Conservation (phyloP, 352 stramenopile genomes). For the Thraustotheca clavata region DNA sequence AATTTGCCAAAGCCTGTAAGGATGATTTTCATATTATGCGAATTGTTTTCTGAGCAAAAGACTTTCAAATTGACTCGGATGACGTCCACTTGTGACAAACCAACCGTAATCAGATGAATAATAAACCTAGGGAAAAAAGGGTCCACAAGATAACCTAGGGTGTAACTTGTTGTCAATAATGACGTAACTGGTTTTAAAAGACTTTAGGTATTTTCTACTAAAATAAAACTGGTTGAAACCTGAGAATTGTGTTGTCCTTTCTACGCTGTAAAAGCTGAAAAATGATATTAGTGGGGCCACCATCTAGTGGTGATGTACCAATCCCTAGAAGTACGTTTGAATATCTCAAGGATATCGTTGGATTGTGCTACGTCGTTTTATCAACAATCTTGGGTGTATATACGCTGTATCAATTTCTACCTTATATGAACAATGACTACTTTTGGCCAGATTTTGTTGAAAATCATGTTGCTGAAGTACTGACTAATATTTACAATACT, state of each 20-base stretch:
- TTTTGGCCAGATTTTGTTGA: not conserved
- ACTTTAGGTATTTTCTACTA: too few species aligned
- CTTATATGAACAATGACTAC: not conserved
- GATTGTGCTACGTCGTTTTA: not conserved
- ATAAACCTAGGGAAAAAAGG: too few species aligned
- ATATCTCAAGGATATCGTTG: not conserved
- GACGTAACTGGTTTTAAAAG: too few species aligned
- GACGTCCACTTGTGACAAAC: constrained; percentile 1
- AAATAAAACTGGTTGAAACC: too few species aligned
- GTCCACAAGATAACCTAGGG: too few species aligned
- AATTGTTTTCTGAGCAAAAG: not conserved
- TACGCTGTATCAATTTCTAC: not conserved
- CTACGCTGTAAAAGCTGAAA: too few species aligned
- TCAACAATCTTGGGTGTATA: not conserved
- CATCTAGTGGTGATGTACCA: too few species aligned
- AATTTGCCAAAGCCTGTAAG: constrained; percentile 82
- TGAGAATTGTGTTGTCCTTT: too few species aligned
- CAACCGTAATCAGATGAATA: constrained; percentile 5
- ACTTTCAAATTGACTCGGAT: not conserved
- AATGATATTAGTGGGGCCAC: too few species aligned
- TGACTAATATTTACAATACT: not conserved
- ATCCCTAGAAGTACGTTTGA: not conserved
- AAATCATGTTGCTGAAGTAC: not conserved
- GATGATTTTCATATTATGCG: constrained; percentile 15
- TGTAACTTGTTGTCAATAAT: too few species aligned